These are phyloP conservation scores for Colletotrichum chrysophilum DNA, from an alignment of 2,329 filamentous ascomycete species.

Conservation along the genomic window DNA sequence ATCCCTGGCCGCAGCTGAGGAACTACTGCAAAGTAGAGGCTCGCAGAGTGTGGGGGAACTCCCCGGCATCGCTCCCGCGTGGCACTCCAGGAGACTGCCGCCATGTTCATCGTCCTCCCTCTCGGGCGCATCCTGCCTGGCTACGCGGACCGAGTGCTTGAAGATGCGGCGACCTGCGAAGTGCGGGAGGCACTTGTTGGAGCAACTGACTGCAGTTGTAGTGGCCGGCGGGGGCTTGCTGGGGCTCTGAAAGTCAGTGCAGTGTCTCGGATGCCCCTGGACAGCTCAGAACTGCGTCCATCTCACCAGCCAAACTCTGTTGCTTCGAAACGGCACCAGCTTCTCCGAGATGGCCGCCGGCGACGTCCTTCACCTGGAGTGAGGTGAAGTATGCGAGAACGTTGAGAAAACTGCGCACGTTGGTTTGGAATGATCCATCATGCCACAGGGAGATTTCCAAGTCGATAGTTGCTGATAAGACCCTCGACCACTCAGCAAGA, in stretches of 20 bases:
- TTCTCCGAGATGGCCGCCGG: background rate
- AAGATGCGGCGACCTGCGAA: conserved; percentile 16
- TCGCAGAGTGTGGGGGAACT: conserved; percentile 12
- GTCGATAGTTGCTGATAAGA: background rate
- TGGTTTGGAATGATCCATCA: background rate
- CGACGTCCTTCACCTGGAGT: background rate
- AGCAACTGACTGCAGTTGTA: background rate
- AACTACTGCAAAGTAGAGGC: background rate
- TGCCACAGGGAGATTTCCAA: background rate
- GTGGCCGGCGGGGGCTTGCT: background rate
- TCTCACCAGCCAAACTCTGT: background rate
- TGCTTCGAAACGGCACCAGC: background rate
- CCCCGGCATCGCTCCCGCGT: conserved; percentile 13
- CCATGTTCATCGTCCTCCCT: background rate
- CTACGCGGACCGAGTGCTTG: background rate
- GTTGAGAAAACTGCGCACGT: background rate
- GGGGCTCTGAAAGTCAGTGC: background rate
- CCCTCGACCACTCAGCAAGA: background rate
- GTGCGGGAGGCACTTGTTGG: background rate
- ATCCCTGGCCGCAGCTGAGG: background rate
- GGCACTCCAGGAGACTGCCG: conserved; percentile 13
- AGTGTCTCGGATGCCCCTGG: background rate
- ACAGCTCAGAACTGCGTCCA: background rate
- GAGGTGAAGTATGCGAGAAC: background rate
- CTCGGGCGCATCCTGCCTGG: conserved; percentile 1